These are phyloP conservation scores for Microsporum ferrugineum DNA, from an alignment of 2,329 filamentous ascomycete species.

Conservation along the genomic window DNA sequence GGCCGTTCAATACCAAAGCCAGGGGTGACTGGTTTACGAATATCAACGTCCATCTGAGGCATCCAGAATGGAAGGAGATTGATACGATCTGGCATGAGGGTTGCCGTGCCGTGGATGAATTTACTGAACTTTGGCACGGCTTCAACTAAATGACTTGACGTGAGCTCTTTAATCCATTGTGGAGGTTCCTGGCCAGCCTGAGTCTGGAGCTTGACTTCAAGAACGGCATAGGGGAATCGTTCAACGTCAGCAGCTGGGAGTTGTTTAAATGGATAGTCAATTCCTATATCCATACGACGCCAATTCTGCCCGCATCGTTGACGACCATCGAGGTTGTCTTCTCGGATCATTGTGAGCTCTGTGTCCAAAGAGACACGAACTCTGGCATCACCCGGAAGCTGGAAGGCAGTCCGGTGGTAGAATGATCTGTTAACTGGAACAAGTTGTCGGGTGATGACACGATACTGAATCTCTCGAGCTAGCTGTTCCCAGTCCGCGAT, in stretches of 20 bases:
- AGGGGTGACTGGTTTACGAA: conserved; percentile 80
- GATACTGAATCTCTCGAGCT: conserved; percentile 87
- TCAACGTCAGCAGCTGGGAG: conserved; percentile 74
- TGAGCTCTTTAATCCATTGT: conserved; percentile 90
- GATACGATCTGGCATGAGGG: conserved; percentile 75
- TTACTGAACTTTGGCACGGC: conserved; percentile 99
- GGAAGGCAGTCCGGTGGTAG: conserved; percentile 96
- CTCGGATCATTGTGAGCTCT: conserved; percentile 85
- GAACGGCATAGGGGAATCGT: conserved; percentile 86
- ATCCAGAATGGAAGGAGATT: conserved; percentile 91
- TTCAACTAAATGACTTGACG: conserved; percentile 86
- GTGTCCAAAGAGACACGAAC: conserved; percentile 96
- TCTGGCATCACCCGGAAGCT: conserved; percentile 87
- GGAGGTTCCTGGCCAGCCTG: conserved; percentile 90
- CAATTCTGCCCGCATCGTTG: conserved; percentile 74
- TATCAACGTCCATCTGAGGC: conserved; percentile 96
- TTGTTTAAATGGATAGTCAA: conserved; percentile 89
- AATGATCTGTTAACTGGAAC: conserved; percentile 87
- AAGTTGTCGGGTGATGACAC: conserved; percentile 74
- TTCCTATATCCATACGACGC: conserved; percentile 93
- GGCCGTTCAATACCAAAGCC: conserved; percentile 83
- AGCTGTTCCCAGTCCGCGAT: conserved; percentile 83
- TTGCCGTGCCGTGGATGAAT: conserved; percentile 91
- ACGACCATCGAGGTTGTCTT: conserved; percentile 83
- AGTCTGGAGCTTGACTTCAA: conserved; percentile 96